phyloP scores from a whole-genome alignment of 305 asterid species.

The Ilex paraguariensis region DNA sequence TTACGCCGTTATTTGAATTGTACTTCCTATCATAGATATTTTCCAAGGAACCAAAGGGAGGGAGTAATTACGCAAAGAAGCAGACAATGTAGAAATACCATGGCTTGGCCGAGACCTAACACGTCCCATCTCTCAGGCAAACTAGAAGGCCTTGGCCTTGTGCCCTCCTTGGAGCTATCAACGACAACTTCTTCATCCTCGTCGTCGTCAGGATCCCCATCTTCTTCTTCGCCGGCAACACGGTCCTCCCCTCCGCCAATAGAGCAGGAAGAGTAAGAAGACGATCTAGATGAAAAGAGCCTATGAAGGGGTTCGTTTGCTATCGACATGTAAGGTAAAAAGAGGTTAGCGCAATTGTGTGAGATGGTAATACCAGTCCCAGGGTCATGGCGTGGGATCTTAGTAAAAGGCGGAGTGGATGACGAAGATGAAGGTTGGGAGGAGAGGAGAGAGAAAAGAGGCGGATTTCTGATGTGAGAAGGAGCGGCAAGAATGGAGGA shows the following conservation, averaged over 20 bases:
- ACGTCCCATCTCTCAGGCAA: slow-evolving; percentile 78
- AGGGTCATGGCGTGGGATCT: neutral
- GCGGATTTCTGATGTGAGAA: neutral
- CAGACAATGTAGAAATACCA: slow-evolving; percentile 36
- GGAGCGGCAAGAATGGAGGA: neutral
- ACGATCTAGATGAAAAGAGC: neutral
- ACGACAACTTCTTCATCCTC: slow-evolving; percentile 7
- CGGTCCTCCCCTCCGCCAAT: neutral
- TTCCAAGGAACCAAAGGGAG: no score
- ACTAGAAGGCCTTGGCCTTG: slow-evolving; percentile 16
- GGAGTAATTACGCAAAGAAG: no score
- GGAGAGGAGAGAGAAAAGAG: neutral
- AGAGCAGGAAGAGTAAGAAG: neutral
- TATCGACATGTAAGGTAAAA: neutral
- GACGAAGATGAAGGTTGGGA: neutral
- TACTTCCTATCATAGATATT: no score
- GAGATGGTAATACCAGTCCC: neutral
- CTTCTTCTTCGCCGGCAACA: slow-evolving; percentile 24
- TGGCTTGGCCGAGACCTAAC: slow-evolving; percentile 97
- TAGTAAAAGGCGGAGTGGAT: neutral
- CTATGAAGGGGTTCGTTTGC: neutral
- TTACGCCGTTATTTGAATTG: no score
- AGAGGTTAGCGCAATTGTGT: neutral
- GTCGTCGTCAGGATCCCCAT: slow-evolving; percentile 31
- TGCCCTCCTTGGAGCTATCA: no score